phyloP scores from a whole-genome alignment of 129 eudicot genomes.

The Helianthus tuberosus region DNA sequence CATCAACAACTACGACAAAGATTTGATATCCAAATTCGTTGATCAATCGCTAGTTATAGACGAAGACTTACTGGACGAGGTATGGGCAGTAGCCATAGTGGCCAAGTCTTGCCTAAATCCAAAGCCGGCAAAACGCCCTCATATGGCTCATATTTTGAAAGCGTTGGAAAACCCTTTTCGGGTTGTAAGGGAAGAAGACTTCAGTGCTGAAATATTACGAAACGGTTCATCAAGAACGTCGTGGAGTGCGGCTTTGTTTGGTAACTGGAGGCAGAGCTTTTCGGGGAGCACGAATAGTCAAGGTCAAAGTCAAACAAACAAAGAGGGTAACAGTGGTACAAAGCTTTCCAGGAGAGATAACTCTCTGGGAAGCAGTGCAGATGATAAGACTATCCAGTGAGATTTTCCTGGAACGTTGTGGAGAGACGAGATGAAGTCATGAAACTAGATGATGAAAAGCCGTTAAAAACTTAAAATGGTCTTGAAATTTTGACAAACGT shows the following conservation, averaged over 20 bases:
- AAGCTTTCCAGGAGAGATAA: slow-evolving; percentile 44
- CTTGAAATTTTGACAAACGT: not conserved
- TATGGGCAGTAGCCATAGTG: slow-evolving; percentile 90
- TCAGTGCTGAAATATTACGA: slow-evolving; percentile 61
- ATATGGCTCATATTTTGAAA: slow-evolving; percentile 68
- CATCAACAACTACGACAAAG: slow-evolving; percentile 65
- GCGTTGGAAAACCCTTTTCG: slow-evolving; percentile 86
- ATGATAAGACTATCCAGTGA: slow-evolving; percentile 56
- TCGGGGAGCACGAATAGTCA: slow-evolving; percentile 49
- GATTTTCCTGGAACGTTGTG: slow-evolving; percentile 51
- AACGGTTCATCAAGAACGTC: slow-evolving; percentile 58
- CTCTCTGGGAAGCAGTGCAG: slow-evolving; percentile 61
- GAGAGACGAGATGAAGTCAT: slow-evolving; percentile 49
- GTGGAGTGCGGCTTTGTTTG: slow-evolving; percentile 68
- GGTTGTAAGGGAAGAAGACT: slow-evolving; percentile 75
- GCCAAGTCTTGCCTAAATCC: slow-evolving; percentile 87
- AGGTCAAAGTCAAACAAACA: slow-evolving; percentile 32
- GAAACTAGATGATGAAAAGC: slow-evolving; percentile 23
- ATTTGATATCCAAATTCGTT: slow-evolving; percentile 52
- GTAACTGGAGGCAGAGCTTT: slow-evolving; percentile 80
- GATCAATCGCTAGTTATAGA: slow-evolving; percentile 69
- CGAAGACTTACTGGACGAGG: slow-evolving; percentile 81
- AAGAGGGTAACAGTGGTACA: slow-evolving; percentile 34
- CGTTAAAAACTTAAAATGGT: not conserved
- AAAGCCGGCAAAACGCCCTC: slow-evolving; percentile 66